Percentiles rank a stretch among this genome's conserved stretches.
phyloP scores from a whole-genome alignment of 2,329 filamentous ascomycete species.

The Dothistroma septosporum region DNA sequence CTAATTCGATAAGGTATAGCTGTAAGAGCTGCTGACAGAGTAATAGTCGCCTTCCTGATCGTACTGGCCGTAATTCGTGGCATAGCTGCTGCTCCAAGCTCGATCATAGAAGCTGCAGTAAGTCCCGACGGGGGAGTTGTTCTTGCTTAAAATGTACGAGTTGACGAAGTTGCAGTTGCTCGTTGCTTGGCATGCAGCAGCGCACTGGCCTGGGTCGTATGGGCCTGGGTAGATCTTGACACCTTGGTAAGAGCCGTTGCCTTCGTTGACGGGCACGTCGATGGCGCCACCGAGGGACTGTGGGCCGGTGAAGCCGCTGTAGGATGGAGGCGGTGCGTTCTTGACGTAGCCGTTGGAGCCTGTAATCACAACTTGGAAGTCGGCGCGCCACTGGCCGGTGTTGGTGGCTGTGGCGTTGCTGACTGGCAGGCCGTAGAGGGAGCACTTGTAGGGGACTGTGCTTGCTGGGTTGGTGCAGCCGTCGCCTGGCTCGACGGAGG shows the following conservation, averaged over 20 bases:
- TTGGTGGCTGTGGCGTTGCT: slow-evolving; percentile 33
- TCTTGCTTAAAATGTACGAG: slow-evolving; percentile 39
- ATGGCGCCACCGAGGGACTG: slow-evolving; percentile 33
- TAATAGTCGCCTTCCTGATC: slow-evolving; percentile 16
- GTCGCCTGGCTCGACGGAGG: slow-evolving; percentile 30
- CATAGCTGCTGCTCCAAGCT: slow-evolving; percentile 20
- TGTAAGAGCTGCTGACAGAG: slow-evolving; percentile 16
- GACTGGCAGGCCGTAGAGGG: slow-evolving; percentile 34
- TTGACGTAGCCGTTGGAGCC: slow-evolving; percentile 41
- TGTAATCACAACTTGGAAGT: slow-evolving; percentile 40
- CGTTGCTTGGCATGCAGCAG: slow-evolving; percentile 11
- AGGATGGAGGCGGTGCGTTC: slow-evolving; percentile 16
- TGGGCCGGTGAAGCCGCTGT: slow-evolving; percentile 27
- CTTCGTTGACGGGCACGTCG: slow-evolving; percentile 29
- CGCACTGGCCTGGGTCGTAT: slow-evolving; percentile 20
- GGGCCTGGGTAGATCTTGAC: slow-evolving; percentile 23
- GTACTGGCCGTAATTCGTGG: slow-evolving; percentile 22
- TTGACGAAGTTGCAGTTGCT: slow-evolving; percentile 33
- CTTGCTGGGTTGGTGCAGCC: slow-evolving; percentile 35
- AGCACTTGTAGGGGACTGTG: slow-evolving; percentile 36
- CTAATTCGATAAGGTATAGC: slow-evolving; percentile 9
- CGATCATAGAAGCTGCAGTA: slow-evolving; percentile 39
- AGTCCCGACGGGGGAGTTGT: slow-evolving; percentile 36
- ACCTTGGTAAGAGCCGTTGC: slow-evolving; percentile 31
- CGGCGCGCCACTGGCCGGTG: slow-evolving; percentile 31